Base-by-base conservation (phyloP, 2,329 filamentous ascomycete genomes). In the Aspergillus puulaauensis region DNA sequence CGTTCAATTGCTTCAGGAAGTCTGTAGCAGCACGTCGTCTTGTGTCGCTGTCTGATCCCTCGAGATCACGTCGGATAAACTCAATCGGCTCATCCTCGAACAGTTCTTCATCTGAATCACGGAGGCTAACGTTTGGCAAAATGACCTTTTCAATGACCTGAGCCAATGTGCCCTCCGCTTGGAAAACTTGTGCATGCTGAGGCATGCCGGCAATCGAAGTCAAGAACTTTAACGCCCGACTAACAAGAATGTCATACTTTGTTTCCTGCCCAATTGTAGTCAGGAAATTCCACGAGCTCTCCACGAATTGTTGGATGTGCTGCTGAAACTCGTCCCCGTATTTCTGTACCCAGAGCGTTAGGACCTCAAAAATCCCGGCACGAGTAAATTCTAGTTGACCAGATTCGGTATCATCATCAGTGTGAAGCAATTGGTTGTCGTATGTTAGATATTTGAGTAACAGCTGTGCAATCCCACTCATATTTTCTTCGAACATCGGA, bases 71-170 rank as follows among this genome's bases (percentile, higher is more conserved):
- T 62, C 95, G 86, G 70, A 99, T 99, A 72, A 96, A 99, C 75
- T 99, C 95, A 64, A 99, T 99, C 0, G 95, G 95, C 78, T 99
- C 96, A 71, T 99, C 96, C 72, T 99, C 95, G 67, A 99, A 98
- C 64, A 96, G 83, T 73, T 99, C 95, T 54, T 96, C 84, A 64
- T 99, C 96, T 0, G 93, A 95, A 69, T 97, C 95, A 64, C 96
- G 87, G 59, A 99, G 80, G 15, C 90, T 89, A 58, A 99, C 86
- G 69, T 99, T 99, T 9, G 95, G 93, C 63, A 99, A 78, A 56
- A 99, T 90, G 58, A 98, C 95, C 77, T 96, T 96, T 73, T 98
- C 92, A 9, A 97, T 90, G 53, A 99, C 90, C 72, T 96, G 90
- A 17, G 87, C 86, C 37, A 98, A 79, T 3, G 91, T 88, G 4